Percentiles rank a stretch among this genome's conserved stretches.
phyloP scores from a whole-genome alignment of 768 basidiomycete species.

The Strobilomyces confusus region DNA sequence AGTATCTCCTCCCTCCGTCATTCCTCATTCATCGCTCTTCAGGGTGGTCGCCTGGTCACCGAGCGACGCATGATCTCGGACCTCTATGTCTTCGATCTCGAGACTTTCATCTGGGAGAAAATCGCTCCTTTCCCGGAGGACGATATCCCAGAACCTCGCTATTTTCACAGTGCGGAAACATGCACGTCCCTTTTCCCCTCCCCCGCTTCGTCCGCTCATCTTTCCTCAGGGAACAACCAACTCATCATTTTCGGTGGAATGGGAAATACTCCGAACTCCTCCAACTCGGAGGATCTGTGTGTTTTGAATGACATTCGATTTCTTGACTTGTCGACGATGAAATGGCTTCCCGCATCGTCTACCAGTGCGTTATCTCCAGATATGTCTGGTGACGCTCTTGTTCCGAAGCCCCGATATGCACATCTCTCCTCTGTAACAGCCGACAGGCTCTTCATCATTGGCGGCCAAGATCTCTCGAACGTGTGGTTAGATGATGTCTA shows the following conservation, averaged over 20 bases:
- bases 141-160: slow-evolving; percentile 75
- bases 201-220: slow-evolving; percentile 10
- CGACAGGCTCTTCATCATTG: slow-evolving; percentile 84
- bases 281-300: slow-evolving; percentile 74
- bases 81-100: slow-evolving; percentile 86
- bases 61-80: slow-evolving; percentile 87
- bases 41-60: slow-evolving; percentile 87
- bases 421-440: slow-evolving; percentile 87
- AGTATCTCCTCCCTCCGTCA: neutral
- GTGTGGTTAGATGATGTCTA: slow-evolving; percentile 93
- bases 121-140: slow-evolving; percentile 59
- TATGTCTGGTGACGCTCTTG: slow-evolving; percentile 42
- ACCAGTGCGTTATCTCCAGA: slow-evolving; percentile 30
- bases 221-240: slow-evolving; percentile 67
- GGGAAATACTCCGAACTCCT: slow-evolving; percentile 72
- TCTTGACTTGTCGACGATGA: slow-evolving; percentile 67
- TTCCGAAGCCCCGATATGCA: slow-evolving; percentile 88
- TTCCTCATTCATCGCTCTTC: neutral
- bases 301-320: slow-evolving; percentile 93
- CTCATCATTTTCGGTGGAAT: slow-evolving; percentile 95
- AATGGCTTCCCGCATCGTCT: slow-evolving; percentile 59
- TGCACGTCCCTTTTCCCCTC: slow-evolving; percentile 43
- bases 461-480: slow-evolving; percentile 92
- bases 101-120: slow-evolving; percentile 76
- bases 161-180: slow-evolving; percentile 91